These are phyloP conservation scores for Cucurbita moschata DNA, from an alignment of 306 rosid species.

Conservation along the genomic window DNA sequence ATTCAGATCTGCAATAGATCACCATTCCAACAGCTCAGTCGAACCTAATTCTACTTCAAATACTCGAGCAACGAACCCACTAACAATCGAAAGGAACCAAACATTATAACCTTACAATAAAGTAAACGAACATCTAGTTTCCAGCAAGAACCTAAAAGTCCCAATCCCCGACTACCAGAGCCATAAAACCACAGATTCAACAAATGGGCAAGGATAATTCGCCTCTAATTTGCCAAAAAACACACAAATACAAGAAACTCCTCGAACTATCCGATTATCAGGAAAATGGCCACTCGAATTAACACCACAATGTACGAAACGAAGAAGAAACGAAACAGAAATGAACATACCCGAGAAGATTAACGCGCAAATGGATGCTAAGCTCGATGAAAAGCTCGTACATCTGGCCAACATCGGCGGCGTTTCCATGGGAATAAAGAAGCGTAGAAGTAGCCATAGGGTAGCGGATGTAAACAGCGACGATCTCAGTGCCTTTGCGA, in stretches of 20 bases:
- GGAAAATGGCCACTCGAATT: neutral
- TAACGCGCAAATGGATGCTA: slow-evolving; percentile 61
- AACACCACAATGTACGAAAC: neutral
- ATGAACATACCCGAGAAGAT: slow-evolving; percentile 48
- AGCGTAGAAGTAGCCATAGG: slow-evolving; percentile 67
- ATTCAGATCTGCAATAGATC: slow-evolving; percentile 4
- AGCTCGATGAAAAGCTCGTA: slow-evolving; percentile 69
- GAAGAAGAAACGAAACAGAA: neutral
- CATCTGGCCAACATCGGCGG: slow-evolving; percentile 83
- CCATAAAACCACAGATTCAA: neutral
- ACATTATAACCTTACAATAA: neutral
- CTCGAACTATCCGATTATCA: neutral
- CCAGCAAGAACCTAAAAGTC: neutral
- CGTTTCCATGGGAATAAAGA: slow-evolving; percentile 81
- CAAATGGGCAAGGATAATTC: neutral
- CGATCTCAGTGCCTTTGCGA: slow-evolving; percentile 70
- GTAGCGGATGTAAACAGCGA: slow-evolving; percentile 58
- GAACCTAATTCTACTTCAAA: neutral
- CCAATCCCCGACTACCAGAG: neutral
- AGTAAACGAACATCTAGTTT: neutral
- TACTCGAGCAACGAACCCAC: neutral
- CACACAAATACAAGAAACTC: neutral
- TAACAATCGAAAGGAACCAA: neutral
- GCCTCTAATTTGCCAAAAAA: neutral
- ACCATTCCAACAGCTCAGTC: neutral